Conservation (phyloP, 148 eudicot species). For the Diospyros kaki region DNA sequence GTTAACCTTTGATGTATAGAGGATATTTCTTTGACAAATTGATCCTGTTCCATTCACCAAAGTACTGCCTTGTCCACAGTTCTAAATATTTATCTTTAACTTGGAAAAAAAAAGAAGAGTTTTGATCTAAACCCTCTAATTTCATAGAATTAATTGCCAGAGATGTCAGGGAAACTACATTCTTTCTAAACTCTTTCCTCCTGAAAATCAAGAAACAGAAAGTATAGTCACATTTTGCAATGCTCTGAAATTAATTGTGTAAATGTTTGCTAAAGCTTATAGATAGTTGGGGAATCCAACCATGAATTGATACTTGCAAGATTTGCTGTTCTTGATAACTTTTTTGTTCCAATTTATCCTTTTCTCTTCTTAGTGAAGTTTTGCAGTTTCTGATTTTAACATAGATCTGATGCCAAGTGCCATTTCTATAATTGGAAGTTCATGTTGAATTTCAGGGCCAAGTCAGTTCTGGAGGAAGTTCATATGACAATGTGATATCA, state of each 20-base stretch:
- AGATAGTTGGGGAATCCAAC: background rate
- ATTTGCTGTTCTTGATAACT: too few relatives aligned
- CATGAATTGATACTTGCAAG: background rate
- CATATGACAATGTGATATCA: slow-evolving; percentile 29
- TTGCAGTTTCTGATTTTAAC: background rate
- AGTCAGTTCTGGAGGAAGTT: slow-evolving; percentile 26
- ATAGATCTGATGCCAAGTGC: background rate
- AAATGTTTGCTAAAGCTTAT: background rate
- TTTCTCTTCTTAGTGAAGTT: background rate
- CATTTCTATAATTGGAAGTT: background rate
- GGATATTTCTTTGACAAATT: too few relatives aligned
- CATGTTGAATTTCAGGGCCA: slow-evolving; percentile 34
- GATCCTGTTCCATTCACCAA: too few relatives aligned
- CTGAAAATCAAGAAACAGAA: background rate
- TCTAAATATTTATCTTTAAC: too few relatives aligned
- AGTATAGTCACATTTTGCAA: background rate
- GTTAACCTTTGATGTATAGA: too few relatives aligned
- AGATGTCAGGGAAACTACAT: background rate
- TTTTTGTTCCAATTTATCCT: background rate
- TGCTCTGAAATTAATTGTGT: too few relatives aligned
- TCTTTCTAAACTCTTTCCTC: background rate
- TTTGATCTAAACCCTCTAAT: background rate
- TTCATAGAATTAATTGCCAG: background rate
- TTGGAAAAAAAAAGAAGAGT: too few relatives aligned
- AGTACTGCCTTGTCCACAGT: too few relatives aligned